A percentile compares a stretch with the other conserved stretches of the same genome.
These are phyloP conservation scores for Leptographium flavum DNA, from an alignment of 2,329 filamentous ascomycete genomes.

Conservation along the genomic window DNA sequence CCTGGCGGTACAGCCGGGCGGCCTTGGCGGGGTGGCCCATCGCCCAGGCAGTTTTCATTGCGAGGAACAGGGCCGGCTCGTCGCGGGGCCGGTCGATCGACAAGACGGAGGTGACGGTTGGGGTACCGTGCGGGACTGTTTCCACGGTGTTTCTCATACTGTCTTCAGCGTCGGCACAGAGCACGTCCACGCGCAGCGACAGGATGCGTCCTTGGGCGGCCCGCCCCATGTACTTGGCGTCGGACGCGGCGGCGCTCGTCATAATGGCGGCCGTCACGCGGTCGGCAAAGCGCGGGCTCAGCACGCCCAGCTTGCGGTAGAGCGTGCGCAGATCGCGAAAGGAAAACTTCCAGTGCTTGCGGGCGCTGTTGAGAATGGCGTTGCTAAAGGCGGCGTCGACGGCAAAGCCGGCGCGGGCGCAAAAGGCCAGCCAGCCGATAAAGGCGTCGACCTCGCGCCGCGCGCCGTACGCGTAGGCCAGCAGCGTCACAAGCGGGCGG, in stretches of 20 bases:
- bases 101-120: constrained; percentile 4
- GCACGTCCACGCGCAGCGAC: constrained; percentile 10
- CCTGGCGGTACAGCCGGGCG: constrained; percentile 24
- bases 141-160: not conserved
- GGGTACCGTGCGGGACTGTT: not conserved
- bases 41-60: constrained; percentile 26
- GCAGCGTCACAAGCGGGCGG: constrained; percentile 23
- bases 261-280: constrained; percentile 25
- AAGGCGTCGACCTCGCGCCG: constrained; percentile 24
- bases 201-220: constrained; percentile 12
- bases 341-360: constrained; percentile 21
- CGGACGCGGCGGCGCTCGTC: constrained; percentile 20
- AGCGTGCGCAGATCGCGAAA: constrained; percentile 21
- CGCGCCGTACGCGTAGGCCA: constrained; percentile 28
- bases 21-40: constrained; percentile 19
- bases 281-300: constrained; percentile 21
- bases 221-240: constrained; percentile 12
- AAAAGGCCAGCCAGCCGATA: constrained; percentile 26
- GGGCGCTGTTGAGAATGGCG: constrained; percentile 23
- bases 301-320: constrained; percentile 18
- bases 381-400: constrained; percentile 24
- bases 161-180: too few relatives aligned
- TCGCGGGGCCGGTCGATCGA: constrained; percentile 15
- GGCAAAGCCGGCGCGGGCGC: constrained; percentile 20
- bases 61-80: constrained; percentile 19